Conservation (phyloP, 495 filamentous ascomycete genomes). For the Thermochaetoides thermophila region DNA sequence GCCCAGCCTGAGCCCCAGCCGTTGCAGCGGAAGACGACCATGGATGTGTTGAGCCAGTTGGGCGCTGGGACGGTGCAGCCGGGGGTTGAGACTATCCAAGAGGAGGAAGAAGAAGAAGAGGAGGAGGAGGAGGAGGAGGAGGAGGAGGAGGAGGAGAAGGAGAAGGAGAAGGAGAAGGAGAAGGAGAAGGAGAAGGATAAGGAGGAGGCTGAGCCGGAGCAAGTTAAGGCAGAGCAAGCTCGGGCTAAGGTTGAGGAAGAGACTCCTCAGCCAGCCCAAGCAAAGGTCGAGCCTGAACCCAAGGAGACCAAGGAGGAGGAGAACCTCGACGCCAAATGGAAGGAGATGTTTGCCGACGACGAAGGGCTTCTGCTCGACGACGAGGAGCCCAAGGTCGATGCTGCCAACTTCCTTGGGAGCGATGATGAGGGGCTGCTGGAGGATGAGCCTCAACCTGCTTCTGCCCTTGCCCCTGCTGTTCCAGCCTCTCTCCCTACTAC, state of each 20-base stretch:
- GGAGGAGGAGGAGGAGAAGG: conserved; percentile 21
- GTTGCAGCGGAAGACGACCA: conserved; percentile 44
- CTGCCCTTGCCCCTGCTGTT: not conserved
- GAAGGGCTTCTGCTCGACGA: conserved; percentile 41
- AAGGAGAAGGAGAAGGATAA: conserved; percentile 19
- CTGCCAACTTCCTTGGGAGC: conserved; percentile 46
- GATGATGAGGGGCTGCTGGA: conserved; percentile 65
- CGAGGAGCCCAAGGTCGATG: conserved; percentile 28
- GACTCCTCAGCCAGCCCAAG: conserved; percentile 1
- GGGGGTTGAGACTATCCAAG: too few species aligned
- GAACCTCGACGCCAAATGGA: conserved; percentile 69
- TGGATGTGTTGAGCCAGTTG: conserved; percentile 42
- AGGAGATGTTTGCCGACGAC: conserved; percentile 61
- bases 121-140: conserved; percentile 11
- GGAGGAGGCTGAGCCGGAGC: too few species aligned
- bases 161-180: conserved; percentile 13
- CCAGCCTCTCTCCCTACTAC: conserved; percentile 3
- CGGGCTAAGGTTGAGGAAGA: conserved; percentile 8
- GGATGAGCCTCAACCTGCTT: conserved; percentile 23
- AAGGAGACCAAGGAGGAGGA: conserved; percentile 11
- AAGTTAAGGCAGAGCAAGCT: too few species aligned
- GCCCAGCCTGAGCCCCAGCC: conserved; percentile 8
- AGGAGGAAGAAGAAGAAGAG: conserved; percentile 16
- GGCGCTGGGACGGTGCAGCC: too few species aligned
- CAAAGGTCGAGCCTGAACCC: not conserved